Conservation (phyloP, 148 eudicot species). For the Rhododendron ferrugineum region DNA sequence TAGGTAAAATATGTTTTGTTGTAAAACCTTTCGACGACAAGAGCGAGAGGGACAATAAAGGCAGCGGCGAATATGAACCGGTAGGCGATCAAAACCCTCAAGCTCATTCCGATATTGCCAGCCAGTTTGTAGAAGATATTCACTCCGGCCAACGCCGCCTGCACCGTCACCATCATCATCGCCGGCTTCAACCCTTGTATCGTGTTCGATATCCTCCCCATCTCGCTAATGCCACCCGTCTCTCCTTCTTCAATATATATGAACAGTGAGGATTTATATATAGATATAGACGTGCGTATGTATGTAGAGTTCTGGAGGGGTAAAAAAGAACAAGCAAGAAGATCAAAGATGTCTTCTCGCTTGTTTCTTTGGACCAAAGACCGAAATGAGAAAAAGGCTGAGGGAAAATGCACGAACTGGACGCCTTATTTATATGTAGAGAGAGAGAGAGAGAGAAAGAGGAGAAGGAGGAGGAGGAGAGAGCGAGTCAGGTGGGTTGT, state of each 20-base stretch:
- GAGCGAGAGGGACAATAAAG: constrained; percentile 35
- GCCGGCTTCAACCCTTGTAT: constrained; percentile 28
- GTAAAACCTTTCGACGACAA: constrained; percentile 40
- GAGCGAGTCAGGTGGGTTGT: constrained; percentile 15
- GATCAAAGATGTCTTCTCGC: constrained; percentile 1
- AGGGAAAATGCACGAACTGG: not conserved
- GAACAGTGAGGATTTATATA: not conserved
- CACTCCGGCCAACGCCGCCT: constrained; percentile 19
- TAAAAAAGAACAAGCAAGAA: constrained; percentile 6
- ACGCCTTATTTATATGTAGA: not conserved
- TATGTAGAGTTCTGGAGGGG: not conserved
- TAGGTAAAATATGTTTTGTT: not conserved
- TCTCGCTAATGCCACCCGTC: not conserved
- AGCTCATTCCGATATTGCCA: constrained; percentile 32
- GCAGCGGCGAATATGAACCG: constrained; percentile 22
- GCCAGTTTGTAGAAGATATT: constrained; percentile 40
- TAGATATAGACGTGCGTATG: too few species aligned
- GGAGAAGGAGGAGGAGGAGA: not conserved
- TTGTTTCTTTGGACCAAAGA: not conserved
- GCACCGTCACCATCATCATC: constrained; percentile 34
- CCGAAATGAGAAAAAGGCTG: not conserved
- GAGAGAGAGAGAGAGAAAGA: not conserved
- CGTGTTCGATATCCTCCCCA: constrained; percentile 10
- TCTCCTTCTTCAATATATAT: not conserved
- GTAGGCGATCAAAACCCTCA: constrained; percentile 34